Base-by-base conservation (phyloP, 208 protist genomes). In the Trypanosoma cruzi region DNA sequence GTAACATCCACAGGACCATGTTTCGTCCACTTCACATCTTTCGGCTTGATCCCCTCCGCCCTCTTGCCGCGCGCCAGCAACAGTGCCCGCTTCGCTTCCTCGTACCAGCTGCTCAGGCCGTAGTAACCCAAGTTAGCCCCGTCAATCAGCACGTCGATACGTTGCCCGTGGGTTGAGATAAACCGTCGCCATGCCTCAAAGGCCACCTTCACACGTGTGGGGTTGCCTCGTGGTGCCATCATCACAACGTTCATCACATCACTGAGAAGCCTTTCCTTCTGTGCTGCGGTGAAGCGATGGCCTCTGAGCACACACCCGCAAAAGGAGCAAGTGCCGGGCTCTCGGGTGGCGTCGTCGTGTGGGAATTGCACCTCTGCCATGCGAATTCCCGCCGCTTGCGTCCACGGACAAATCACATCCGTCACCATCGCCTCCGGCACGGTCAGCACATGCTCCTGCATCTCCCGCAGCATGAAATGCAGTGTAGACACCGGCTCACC, bases 161-260 rank as follows among this genome's bases (percentile, higher is more conserved):
- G 54, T 22, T 29, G 22, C 6, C 71, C 65, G 48, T 79, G 84
- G 8, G 56, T 48, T 16, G 72, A 53, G 0, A 92, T 62, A 63
- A 84, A 92, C 2, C 81, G 82, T 53, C 56, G 31, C 81, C 82
- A 92, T 49, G 75, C 56, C 48, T 80, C 77, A 68, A 89, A 93
- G n/a, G 76, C 84, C 5, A 60, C 59, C 26, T 55, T 28, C 4
- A 80, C 73, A n/a, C 79, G 75, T 13, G 37, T 29, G 3, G 69
- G 64, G 22, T 63, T 73, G 20, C 70, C 71, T 54, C 82, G 81
- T 36, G 58, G 59, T 37, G 60, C 73, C 48, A 56, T 67, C 20
- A 85, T 61, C 4, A 86, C 82, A 8, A 73, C 46, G 18, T 86
- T 64, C 14, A 57, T 52, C 49, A 91, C 53, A 46, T 90, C 83